These are phyloP conservation scores for Sphaerulina vaccinii DNA, from an alignment of 2,329 filamentous ascomycete genomes.

Conservation along the genomic window DNA sequence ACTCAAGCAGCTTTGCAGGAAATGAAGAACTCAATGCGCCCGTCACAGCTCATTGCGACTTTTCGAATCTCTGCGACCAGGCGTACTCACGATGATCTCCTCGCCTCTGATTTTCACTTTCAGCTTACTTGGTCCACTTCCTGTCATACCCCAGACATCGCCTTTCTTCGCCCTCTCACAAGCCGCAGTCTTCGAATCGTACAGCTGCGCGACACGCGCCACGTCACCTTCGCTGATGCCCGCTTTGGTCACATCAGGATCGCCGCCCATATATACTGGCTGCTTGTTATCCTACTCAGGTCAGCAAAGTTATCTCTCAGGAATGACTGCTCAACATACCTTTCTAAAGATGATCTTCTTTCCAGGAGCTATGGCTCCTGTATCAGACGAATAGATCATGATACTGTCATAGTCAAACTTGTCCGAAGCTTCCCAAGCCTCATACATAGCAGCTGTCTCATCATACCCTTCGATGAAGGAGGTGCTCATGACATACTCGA, in stretches of 20 bases:
- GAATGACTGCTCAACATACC: too few species aligned
- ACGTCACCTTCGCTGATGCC: constrained; percentile 6
- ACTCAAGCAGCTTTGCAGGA: too few species aligned
- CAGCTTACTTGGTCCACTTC: background rate
- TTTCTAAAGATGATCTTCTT: constrained; percentile 8
- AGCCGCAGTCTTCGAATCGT: constrained; percentile 6
- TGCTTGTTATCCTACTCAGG: background rate
- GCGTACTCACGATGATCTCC: background rate
- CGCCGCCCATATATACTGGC: constrained; percentile 8
- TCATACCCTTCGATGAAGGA: background rate
- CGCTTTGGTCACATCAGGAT: background rate
- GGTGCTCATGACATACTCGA: constrained; percentile 4
- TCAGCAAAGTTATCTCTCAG: too few species aligned
- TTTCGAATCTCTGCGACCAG: background rate
- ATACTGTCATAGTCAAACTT: constrained; percentile 18
- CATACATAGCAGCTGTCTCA: background rate
- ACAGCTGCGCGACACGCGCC: constrained; percentile 6
- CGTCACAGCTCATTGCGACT: background rate
- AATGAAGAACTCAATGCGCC: too few species aligned
- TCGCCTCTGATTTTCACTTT: background rate
- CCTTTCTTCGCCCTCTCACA: constrained; percentile 1
- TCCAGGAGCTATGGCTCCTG: background rate
- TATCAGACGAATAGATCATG: constrained; percentile 16
- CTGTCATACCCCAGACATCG: background rate
- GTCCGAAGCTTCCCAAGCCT: constrained; percentile 2